These are phyloP conservation scores for Annulohypoxylon nitens DNA, from an alignment of 495 filamentous ascomycete genomes.

Conservation along the genomic window DNA sequence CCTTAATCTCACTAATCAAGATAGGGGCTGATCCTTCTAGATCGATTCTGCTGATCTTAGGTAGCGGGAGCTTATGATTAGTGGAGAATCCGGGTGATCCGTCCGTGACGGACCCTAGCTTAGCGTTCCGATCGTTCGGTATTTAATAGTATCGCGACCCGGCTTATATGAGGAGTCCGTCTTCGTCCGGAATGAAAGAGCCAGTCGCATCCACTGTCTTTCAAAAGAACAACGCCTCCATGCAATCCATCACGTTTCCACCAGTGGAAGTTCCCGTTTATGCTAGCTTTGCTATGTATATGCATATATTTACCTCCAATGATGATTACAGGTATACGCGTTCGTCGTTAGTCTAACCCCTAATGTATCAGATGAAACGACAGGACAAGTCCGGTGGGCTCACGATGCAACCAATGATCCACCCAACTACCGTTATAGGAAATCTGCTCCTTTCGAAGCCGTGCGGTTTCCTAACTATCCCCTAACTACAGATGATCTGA, in stretches of 20 bases:
- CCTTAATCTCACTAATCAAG: not conserved
- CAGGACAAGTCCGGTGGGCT: conserved; percentile 18
- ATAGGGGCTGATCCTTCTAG: not conserved
- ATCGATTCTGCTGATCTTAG: conserved; percentile 3
- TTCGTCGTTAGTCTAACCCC: conserved; percentile 3
- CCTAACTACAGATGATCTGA: not conserved
- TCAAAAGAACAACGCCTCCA: not conserved
- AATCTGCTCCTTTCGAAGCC: conserved; percentile 18
- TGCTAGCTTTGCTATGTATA: not conserved
- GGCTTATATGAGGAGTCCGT: not conserved
- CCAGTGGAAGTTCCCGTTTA: not conserved
- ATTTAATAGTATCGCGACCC: conserved; percentile 13
- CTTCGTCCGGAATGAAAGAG: not conserved
- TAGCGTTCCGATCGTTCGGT: conserved; percentile 33
- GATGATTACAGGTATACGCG: not conserved
- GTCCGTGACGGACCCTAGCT: not conserved
- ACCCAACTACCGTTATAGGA: conserved; percentile 14
- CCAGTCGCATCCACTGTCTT: conserved; percentile 12
- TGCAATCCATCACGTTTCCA: not conserved
- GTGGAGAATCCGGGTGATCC: conserved; percentile 26
- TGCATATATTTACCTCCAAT: conserved; percentile 2
- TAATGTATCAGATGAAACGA: conserved; percentile 12
- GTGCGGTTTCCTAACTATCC: not conserved
- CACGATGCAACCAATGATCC: conserved; percentile 25
- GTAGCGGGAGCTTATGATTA: conserved; percentile 15